Evolutionary conservation across 192 early-diverging fungal species (phyloP).

Genomic region (Backusella luteola): DNA sequence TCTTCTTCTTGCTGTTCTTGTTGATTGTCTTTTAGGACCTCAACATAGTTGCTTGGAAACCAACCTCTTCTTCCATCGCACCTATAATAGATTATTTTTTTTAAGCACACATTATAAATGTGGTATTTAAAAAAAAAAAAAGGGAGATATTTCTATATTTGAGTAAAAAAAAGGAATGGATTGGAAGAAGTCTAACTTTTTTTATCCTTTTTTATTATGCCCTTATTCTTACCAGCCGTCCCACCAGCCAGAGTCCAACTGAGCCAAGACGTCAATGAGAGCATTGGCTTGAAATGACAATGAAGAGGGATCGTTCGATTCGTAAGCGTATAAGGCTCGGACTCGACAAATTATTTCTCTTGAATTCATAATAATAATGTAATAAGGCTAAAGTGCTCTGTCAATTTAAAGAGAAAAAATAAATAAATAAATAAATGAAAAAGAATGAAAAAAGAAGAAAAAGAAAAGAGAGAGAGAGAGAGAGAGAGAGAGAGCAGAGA

Average conservation of each 20-base stretch:
- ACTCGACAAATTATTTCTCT: slow-evolving; percentile 37
- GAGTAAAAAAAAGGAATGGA: neutral
- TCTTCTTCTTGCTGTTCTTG: neutral
- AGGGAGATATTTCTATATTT: neutral
- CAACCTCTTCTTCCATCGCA: slow-evolving; percentile 79
- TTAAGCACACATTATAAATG: no score
- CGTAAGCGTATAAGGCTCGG: slow-evolving; percentile 84
- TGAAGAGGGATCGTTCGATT: slow-evolving; percentile 71
- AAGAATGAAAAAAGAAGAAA: neutral
- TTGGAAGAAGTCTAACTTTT: neutral
- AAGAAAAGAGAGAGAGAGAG: neutral
- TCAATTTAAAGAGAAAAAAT: neutral
- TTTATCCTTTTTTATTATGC: slow-evolving; percentile 2
- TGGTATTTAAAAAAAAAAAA: neutral
- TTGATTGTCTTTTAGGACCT: slow-evolving; percentile 34
- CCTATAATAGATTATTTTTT: neutral
- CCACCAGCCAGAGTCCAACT: slow-evolving; percentile 97
- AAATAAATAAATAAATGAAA: neutral
- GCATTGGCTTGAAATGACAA: slow-evolving; percentile 84
- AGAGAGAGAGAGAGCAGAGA: neutral
- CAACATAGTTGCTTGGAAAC: slow-evolving; percentile 90
- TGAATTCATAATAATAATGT: neutral
- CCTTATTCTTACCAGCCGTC: slow-evolving; percentile 67
- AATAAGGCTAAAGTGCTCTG: neutral
- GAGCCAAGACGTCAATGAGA: slow-evolving; percentile 86